Evolutionary conservation across 1,139 yeast genomes (phyloP), one percentile per base, ranked within the genome.

Genomic region (Geotrichum australiense): DNA sequence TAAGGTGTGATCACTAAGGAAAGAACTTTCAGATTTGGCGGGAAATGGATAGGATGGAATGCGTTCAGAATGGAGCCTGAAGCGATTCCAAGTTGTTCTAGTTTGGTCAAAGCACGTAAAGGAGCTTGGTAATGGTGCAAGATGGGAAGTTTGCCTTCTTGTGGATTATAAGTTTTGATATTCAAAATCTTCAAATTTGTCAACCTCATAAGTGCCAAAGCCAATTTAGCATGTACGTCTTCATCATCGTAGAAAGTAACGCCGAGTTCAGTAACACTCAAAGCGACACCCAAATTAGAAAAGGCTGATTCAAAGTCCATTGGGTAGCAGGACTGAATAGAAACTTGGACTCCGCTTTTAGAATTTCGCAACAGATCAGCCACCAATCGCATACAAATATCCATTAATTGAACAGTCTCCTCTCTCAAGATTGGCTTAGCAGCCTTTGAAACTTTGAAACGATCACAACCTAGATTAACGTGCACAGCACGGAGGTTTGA

Each of bases 91-190:
- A 40, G 39, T 35, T 40, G 43, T 27, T 40, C 43, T 7, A 40
- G 43, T 25, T 33, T 35, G 14, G 28, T 35, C 12, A 40, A 25
- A 7, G 38, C 35, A 10, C 43, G 39, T 14, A 40, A 32, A 8
- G 43, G 39, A 8, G 43, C 43, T 16, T 40, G 43, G 27, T 40
- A 40, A 29, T 40, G 32, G 20, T 40, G 43, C 30, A 40, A 23
- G 2, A 40, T 29, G 21, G 43, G 43, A 7, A 40, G 39, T 16
- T 38, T 26, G 26, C 10, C 21, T 15, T 35, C 39, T 14, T 35
- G 36, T 28, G 23, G 27, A 36, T 40, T 40, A 19, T 35, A 35
- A 18, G 43, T 40, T 24, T 40, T 40, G 33, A 40, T 40, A 28
- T 40, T 40, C 19, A 40, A 29, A 25, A 33, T 40, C 12, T 35